Percentiles rank a stretch among this genome's conserved stretches.
Evolutionary conservation across 2,329 filamentous ascomycete species (phyloP).

Genomic region (Claviceps sorghi): DNA sequence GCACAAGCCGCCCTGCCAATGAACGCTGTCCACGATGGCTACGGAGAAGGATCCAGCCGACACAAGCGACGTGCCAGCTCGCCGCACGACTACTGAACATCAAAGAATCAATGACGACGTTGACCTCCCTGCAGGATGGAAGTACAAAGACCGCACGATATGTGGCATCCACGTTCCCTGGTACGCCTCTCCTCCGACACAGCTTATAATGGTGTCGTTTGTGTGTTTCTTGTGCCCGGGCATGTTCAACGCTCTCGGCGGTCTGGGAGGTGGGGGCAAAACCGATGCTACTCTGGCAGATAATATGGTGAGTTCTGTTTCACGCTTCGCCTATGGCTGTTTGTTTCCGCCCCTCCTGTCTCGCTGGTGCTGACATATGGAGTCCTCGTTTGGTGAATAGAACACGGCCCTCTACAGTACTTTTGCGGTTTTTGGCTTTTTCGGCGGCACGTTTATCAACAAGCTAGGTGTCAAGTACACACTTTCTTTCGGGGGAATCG

Average conservation of each 20-base stretch:
- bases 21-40: neutral
- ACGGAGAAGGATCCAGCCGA: slow-evolving; percentile 1
- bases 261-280: slow-evolving; percentile 44
- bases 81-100: neutral
- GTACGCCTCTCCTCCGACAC: slow-evolving; percentile 59
- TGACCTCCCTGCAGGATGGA: slow-evolving; percentile 39
- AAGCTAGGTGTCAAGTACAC: slow-evolving; percentile 53
- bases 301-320: slow-evolving; percentile 13
- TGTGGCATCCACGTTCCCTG: slow-evolving; percentile 39
- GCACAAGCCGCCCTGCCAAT: neutral
- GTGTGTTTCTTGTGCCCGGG: slow-evolving; percentile 50
- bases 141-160: slow-evolving; percentile 37
- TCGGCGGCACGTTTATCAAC: slow-evolving; percentile 65
- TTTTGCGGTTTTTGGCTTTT: slow-evolving; percentile 51
- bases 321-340: neutral
- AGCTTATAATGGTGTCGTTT: slow-evolving; percentile 50
- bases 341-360: neutral
- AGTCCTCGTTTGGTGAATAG: slow-evolving; percentile 1
- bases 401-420: slow-evolving; percentile 58
- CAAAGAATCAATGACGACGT: neutral
- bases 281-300: slow-evolving; percentile 32
- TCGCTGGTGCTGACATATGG: neutral
- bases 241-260: slow-evolving; percentile 56
- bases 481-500: slow-evolving; percentile 56
- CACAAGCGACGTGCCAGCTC: neutral